Percentiles rank a stretch among this genome's conserved stretches.
Evolutionary conservation across 495 filamentous ascomycete genomes (phyloP).

Genomic region (Jackrogersella minutella): DNA sequence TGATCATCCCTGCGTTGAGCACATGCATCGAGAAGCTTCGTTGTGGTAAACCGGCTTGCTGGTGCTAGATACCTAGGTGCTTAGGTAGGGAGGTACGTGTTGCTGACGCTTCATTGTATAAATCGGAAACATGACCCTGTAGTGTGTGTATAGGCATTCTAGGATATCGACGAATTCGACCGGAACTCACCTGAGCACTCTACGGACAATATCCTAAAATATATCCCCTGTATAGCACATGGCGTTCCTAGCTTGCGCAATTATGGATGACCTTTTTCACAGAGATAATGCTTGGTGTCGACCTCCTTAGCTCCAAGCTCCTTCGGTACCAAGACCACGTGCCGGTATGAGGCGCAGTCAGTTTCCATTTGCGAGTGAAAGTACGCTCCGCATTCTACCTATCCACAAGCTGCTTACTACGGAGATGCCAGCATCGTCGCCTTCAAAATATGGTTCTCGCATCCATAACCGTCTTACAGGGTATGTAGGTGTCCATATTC

Average conservation of each 20-base stretch:
- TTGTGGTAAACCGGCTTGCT: conserved; percentile 2
- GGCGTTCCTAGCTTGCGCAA: conserved; percentile 6
- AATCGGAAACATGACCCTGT: conserved; percentile 10
- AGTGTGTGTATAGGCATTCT: neutral
- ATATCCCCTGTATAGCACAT: conserved; percentile 31
- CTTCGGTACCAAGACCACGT: conserved; percentile 7
- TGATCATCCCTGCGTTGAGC: neutral
- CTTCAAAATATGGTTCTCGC: neutral
- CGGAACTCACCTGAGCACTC: neutral
- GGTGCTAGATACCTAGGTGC: neutral
- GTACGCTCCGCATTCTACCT: neutral
- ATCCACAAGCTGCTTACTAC: conserved; percentile 28
- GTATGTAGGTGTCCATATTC: conserved; percentile 6
- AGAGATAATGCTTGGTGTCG: conserved; percentile 10
- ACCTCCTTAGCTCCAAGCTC: conserved; percentile 16
- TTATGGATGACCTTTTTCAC: conserved; percentile 8
- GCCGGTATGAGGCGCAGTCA: conserved; percentile 12
- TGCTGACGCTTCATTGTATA: conserved; percentile 7
- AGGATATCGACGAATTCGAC: neutral
- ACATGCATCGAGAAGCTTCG: conserved; percentile 3
- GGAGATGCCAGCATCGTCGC: neutral
- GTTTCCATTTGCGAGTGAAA: neutral
- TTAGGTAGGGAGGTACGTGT: no score
- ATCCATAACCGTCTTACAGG: neutral
- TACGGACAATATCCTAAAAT: conserved; percentile 20